phyloP scores from a whole-genome alignment of 2,329 filamentous ascomycete species.

The Talaromyces sp. region DNA sequence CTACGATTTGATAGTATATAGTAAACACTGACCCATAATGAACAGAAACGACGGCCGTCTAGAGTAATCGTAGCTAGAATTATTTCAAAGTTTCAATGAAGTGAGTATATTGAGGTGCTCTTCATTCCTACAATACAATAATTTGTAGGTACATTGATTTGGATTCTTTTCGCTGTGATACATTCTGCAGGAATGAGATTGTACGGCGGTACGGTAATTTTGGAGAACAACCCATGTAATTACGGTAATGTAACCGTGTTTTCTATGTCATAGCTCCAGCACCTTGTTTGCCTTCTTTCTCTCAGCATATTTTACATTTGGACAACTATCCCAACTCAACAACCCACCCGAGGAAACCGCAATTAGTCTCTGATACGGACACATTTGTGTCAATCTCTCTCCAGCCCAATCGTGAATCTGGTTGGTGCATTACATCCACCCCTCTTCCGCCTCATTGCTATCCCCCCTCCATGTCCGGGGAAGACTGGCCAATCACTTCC shows the following conservation, averaged over 20 bases:
- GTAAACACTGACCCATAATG: too few species aligned
- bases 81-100: too few species aligned
- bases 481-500: conserved; percentile 2
- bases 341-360: neutral
- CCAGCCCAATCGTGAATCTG: neutral
- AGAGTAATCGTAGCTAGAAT: too few species aligned
- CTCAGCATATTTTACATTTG: neutral
- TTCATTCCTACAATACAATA: too few species aligned
- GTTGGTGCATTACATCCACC: neutral
- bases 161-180: too few species aligned
- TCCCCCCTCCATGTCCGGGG: neutral
- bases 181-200: too few species aligned
- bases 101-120: too few species aligned
- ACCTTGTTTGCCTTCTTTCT: neutral
- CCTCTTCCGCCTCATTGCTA: conserved; percentile 9
- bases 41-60: too few species aligned
- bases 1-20: neutral
- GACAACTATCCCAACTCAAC: neutral
- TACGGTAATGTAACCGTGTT: neutral
- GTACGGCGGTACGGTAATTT: neutral
- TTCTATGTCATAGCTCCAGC: conserved; percentile 1
- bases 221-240: neutral
- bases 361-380: neutral
- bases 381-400: neutral
- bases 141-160: too few species aligned